Percentiles rank a stretch among this genome's conserved stretches.
Evolutionary conservation across 441 rosid genomes (phyloP).

Genomic region (Biscutella laevigata): DNA sequence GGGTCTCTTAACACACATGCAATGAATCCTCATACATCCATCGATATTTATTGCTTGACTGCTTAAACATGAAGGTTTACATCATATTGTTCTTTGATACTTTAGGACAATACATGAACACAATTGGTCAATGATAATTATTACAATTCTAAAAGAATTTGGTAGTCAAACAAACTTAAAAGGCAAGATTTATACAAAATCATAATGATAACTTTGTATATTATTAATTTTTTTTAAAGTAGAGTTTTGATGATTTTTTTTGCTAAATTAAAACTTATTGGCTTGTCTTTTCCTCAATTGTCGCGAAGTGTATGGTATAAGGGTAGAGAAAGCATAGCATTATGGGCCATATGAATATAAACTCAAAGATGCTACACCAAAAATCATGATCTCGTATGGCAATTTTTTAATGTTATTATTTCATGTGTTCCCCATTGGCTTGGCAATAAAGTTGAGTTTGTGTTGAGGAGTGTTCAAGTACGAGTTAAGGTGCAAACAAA

Average conservation of each 20-base stretch:
- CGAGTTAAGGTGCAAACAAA: too few relatives aligned
- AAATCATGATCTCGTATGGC: slow-evolving; percentile 18
- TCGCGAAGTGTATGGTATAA: slow-evolving; percentile 17
- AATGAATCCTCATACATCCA: neutral
- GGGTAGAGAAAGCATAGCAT: slow-evolving; percentile 17
- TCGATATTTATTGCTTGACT: slow-evolving; percentile 3
- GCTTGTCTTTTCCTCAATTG: slow-evolving; percentile 24
- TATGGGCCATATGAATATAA: slow-evolving; percentile 19
- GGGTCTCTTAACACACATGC: neutral
- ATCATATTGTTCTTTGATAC: slow-evolving; percentile 9
- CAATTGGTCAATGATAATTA: slow-evolving; percentile 14
- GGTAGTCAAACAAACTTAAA: slow-evolving; percentile 21
- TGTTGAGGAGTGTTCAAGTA: slow-evolving; percentile 10
- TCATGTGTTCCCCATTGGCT: slow-evolving; percentile 25
- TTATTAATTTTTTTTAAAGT: too few relatives aligned
- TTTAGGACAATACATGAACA: slow-evolving; percentile 9
- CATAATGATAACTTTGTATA: too few relatives aligned
- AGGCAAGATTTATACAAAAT: slow-evolving; percentile 21
- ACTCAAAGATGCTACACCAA: slow-evolving; percentile 23
- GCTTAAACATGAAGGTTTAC: slow-evolving; percentile 1
- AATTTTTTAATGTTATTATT: slow-evolving; percentile 16
- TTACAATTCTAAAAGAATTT: slow-evolving; percentile 6
- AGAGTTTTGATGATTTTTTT: neutral
- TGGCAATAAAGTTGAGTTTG: slow-evolving; percentile 19
- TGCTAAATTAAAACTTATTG: slow-evolving; percentile 8